phyloP scores from a whole-genome alignment of 2,329 filamentous ascomycete genomes.

The Emmonsiellopsis sp. region DNA sequence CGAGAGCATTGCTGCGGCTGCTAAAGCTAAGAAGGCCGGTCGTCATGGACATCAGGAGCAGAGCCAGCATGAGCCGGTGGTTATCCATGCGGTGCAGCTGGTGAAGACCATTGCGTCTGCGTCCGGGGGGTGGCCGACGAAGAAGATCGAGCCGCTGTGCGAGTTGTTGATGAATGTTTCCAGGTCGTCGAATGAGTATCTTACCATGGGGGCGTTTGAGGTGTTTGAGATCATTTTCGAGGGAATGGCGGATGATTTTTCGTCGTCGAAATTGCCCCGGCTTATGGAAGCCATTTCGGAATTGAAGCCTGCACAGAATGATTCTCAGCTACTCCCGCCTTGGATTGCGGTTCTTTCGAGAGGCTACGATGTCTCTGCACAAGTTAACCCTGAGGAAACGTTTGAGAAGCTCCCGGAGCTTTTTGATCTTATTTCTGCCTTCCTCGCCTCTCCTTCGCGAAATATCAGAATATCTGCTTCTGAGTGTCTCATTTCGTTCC shows the following conservation, averaged over 20 bases:
- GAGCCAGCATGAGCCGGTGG: constrained; percentile 62
- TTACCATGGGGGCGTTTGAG: constrained; percentile 93
- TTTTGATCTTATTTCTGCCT: constrained; percentile 69
- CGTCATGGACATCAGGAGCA: constrained; percentile 34
- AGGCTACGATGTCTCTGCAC: constrained; percentile 87
- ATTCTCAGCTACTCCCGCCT: constrained; percentile 86
- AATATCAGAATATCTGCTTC: constrained; percentile 93
- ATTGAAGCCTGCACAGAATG: constrained; percentile 81
- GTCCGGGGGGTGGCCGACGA: constrained; percentile 90
- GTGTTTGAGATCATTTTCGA: constrained; percentile 97
- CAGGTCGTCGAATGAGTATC: constrained; percentile 82
- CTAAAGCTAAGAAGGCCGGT: constrained; percentile 62
- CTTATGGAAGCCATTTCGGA: constrained; percentile 88
- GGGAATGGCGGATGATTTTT: constrained; percentile 78
- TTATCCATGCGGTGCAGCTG: constrained; percentile 87
- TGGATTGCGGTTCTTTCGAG: constrained; percentile 95
- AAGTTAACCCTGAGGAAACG: constrained; percentile 80
- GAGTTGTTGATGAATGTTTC: constrained; percentile 84
- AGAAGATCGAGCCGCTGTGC: constrained; percentile 86
- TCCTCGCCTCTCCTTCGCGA: constrained; percentile 77
- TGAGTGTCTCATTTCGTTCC: constrained; percentile 87
- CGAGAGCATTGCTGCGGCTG: constrained; percentile 57
- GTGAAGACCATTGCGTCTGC: constrained; percentile 82
- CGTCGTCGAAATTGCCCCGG: constrained; percentile 79
- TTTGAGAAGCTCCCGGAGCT: constrained; percentile 83